A percentile compares a stretch with the other conserved stretches of the same genome.
phyloP scores from a whole-genome alignment of 2,329 filamentous ascomycete species.

The Botrytis deweyae region DNA sequence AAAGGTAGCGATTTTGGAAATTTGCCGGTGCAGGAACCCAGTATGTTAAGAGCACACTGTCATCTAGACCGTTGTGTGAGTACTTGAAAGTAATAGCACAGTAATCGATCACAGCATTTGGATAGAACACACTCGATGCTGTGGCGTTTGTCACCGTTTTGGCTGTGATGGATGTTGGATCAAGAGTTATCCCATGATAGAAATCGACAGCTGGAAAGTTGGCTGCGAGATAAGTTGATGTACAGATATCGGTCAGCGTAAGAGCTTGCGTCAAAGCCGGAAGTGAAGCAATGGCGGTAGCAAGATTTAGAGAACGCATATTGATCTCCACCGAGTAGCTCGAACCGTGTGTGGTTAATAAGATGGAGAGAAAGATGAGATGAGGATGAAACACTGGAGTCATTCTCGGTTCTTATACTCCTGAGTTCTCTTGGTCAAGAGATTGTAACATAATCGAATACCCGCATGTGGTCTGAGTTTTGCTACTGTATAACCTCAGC shows the following conservation, averaged over 20 bases:
- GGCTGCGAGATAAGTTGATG: slow-evolving; percentile 1
- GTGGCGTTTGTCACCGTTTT: slow-evolving; percentile 40
- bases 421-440: background rate
- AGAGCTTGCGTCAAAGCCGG: background rate
- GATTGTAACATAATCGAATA: background rate
- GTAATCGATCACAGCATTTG: slow-evolving; percentile 42
- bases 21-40: slow-evolving; percentile 46
- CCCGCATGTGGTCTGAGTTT: background rate
- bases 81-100: slow-evolving; percentile 51
- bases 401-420: slow-evolving; percentile 1
- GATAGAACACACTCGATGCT: slow-evolving; percentile 36
- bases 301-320: background rate
- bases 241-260: background rate
- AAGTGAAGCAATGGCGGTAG: background rate
- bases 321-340: background rate
- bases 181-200: slow-evolving; percentile 25
- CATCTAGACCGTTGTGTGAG: slow-evolving; percentile 44
- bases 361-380: background rate
- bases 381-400: background rate
- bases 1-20: slow-evolving; percentile 49
- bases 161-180: slow-evolving; percentile 42
- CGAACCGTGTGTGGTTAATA: background rate
- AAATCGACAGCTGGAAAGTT: background rate
- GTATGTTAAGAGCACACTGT: slow-evolving; percentile 42
- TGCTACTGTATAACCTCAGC: background rate